These are phyloP conservation scores for Entoloma clypeatum DNA, from an alignment of 1,284 basidiomycete genomes.

Conservation along the genomic window DNA sequence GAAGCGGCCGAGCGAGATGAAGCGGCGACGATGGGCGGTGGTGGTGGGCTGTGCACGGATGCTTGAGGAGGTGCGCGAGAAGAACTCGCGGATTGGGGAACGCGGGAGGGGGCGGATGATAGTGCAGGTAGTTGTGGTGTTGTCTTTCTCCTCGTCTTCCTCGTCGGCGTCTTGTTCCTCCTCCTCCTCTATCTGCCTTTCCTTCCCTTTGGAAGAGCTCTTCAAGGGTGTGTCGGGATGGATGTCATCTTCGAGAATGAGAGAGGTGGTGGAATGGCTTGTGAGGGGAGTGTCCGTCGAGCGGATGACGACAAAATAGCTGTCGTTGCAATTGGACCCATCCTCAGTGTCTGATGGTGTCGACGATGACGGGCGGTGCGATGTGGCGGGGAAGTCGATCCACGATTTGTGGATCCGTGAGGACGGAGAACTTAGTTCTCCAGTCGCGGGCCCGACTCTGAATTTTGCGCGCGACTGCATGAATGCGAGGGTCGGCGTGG, in stretches of 20 bases:
- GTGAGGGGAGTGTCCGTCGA: constrained; percentile 5
- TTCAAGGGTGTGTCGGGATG: neutral
- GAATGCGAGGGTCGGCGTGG: neutral
- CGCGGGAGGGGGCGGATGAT: constrained; percentile 24
- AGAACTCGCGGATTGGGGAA: constrained; percentile 19
- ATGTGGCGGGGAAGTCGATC: too few relatives aligned
- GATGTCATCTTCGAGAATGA: constrained; percentile 9
- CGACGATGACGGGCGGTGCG: too few relatives aligned
- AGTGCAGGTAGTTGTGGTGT: constrained; percentile 19
- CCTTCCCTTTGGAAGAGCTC: too few relatives aligned
- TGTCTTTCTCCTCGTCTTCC: constrained; percentile 18
- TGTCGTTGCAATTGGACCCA: constrained; percentile 2
- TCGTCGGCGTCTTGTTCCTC: constrained; percentile 7
- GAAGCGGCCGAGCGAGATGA: constrained; percentile 25
- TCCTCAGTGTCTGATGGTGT: constrained; percentile 1
- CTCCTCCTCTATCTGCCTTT: constrained; percentile 3
- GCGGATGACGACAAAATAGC: neutral
- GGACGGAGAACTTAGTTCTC: too few relatives aligned
- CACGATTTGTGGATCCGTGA: too few relatives aligned
- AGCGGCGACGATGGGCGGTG: constrained; percentile 24
- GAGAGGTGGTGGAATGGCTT: constrained; percentile 6
- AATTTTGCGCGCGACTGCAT: too few relatives aligned
- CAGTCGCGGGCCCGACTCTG: too few relatives aligned
- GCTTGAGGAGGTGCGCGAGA: constrained; percentile 23
- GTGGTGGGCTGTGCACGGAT: constrained; percentile 15